A percentile compares a stretch with the other conserved stretches of the same genome.
These are phyloP conservation scores for Pichia cactophila DNA, from an alignment of 1,139 yeast species.

Conservation along the genomic window DNA sequence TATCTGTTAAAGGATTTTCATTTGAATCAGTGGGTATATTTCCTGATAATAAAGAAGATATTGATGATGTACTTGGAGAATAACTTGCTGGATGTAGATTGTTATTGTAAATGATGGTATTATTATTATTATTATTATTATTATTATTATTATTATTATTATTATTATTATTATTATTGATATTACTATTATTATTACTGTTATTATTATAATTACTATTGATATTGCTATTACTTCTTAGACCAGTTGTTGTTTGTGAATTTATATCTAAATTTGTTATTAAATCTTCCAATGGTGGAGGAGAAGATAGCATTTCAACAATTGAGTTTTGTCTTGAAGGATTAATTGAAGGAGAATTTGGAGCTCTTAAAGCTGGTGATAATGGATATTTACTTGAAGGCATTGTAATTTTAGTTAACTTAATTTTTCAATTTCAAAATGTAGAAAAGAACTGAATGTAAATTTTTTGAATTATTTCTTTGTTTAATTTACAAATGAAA, in stretches of 20 bases:
- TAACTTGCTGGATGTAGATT: background rate
- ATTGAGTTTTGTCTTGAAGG: conserved; percentile 58
- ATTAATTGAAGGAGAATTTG: conserved; percentile 29
- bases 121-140: background rate
- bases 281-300: conserved; percentile 50
- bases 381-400: conserved; percentile 27
- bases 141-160: background rate
- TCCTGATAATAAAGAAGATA: background rate
- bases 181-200: no score
- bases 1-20: background rate
- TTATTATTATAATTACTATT: background rate
- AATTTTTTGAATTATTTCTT: no score
- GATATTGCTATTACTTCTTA: background rate
- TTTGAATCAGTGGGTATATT: background rate
- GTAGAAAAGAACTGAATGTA: no score
- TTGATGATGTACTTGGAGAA: background rate
- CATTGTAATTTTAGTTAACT: conserved; percentile 1
- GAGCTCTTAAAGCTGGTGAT: conserved; percentile 31
- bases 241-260: background rate
- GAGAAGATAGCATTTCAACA: conserved; percentile 75
- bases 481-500: no score
- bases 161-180: no score
- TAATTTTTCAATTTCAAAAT: no score
- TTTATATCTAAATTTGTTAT: conserved; percentile 11
- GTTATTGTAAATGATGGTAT: no score